Evolutionary conservation across 2,329 filamentous ascomycete species (phyloP), one percentile per base, ranked within the genome.

Genomic region (Chaetomiaceae sp.): DNA sequence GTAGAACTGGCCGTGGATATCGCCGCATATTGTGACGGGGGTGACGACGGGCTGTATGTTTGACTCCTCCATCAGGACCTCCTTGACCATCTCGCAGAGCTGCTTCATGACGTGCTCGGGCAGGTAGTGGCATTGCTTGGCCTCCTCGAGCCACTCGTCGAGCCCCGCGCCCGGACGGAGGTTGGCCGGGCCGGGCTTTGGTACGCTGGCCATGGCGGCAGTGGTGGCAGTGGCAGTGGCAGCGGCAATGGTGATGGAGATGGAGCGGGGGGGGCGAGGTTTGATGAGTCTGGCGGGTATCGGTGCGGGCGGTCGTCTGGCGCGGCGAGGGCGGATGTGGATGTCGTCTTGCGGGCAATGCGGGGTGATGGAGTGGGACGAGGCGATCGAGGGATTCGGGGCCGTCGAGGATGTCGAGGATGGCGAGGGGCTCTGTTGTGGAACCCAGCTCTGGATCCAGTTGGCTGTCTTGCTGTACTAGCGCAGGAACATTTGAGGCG

Each of bases 1-100:
- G 72, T 99, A 97, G 70, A 97, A 97, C 72, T 99, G 93, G 62
- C 93, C 93, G 71, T 99, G 93, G 56, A 99, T 97, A 67, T 99
- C 93, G 66, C 93, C 93, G 65, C 93, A 97, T 57, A 99, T 87
- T 5, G 93, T 99, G 56, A 99, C 93, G 6, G 93, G 93, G 0
- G 93, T 96, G 48, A 87, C 83, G 17, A 99, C 92, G n/a, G 93
- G 93, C 68, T 97, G 93, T 53, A 99, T 97, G 68, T 99, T 99
- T 58, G 91, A 96, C 73, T 99, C 93, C 78, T 99, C 93, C 93
- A 99, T 99, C 63, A 99, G 79, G 59, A 89, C 95, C 72, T 97
- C 93, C 75, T 99, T 99, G 55, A 97, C 93, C 67, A 95, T 95
- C 74, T 99, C 93, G 69, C 93, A 99, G 43, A 99, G 79, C 70